These are phyloP conservation scores for Linum tenue DNA, from an alignment of 345 rosid species.

Conservation along the genomic window DNA sequence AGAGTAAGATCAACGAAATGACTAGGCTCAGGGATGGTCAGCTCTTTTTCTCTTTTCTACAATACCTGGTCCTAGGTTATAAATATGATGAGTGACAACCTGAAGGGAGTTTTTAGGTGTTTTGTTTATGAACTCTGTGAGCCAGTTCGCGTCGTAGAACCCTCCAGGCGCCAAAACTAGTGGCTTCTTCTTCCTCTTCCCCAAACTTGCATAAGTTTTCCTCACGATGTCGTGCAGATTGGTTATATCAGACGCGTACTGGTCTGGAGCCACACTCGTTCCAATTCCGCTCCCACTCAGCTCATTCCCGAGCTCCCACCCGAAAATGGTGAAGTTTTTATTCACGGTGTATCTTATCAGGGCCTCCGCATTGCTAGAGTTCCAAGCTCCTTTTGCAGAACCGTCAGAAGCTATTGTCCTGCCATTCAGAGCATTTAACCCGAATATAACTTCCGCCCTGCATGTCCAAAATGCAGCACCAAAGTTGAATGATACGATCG, in stretches of 20 bases:
- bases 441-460: constrained; percentile 37
- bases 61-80: constrained; percentile 47
- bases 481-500: not conserved
- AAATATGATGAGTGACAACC: constrained; percentile 48
- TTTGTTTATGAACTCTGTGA: constrained; percentile 21
- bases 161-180: constrained; percentile 43
- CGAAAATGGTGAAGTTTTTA: constrained; percentile 26
- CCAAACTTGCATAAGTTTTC: constrained; percentile 19
- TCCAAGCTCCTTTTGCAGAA: constrained; percentile 34
- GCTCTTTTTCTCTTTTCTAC: constrained; percentile 20
- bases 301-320: constrained; percentile 58
- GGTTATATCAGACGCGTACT: constrained; percentile 29
- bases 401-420: constrained; percentile 23
- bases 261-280: constrained; percentile 26
- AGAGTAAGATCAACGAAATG: too few species aligned
- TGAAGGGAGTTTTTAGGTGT: constrained; percentile 22
- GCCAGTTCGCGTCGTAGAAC: constrained; percentile 39
- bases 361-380: constrained; percentile 32
- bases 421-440: constrained; percentile 39
- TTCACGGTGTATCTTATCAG: constrained; percentile 34
- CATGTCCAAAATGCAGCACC: constrained; percentile 10
- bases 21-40: too few species aligned
- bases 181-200: constrained; percentile 31
- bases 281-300: constrained; percentile 38
- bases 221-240: constrained; percentile 21